These are phyloP conservation scores for Dictyostelium purpureum DNA, from an alignment of 78 protist species.

Conservation along the genomic window DNA sequence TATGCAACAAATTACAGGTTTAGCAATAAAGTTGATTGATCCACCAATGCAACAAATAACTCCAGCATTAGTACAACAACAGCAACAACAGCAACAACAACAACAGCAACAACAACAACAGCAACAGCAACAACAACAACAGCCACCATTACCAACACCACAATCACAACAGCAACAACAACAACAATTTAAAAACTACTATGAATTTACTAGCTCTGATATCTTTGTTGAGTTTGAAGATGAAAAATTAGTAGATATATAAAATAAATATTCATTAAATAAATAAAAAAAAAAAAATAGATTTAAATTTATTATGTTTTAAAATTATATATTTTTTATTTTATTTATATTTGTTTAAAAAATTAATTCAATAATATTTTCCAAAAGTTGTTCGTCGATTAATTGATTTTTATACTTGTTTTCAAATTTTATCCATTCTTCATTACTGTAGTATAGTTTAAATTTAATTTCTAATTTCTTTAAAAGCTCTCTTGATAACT, in stretches of 20 bases:
- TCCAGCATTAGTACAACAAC: not conserved
- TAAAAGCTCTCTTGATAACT: not conserved
- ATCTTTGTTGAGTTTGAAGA: conserved; percentile 33
- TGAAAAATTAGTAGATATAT: not conserved
- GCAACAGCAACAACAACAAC: not conserved
- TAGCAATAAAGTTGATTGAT: conserved; percentile 39
- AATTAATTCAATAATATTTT: not conserved
- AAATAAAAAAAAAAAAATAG: too few relatives aligned
- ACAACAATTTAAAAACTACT: conserved; percentile 19
- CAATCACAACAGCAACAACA: not conserved
- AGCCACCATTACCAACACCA: not conserved
- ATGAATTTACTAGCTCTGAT: conserved; percentile 41
- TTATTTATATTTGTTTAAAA: not conserved
- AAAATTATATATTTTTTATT: not conserved
- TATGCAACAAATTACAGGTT: conserved; percentile 73
- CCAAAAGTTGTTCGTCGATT: not conserved
- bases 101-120: not conserved
- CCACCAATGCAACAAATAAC: not conserved
- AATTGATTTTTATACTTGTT: not conserved
- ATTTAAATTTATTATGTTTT: too few relatives aligned
- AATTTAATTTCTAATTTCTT: not conserved
- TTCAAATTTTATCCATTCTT: not conserved
- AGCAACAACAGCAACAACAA: not conserved
- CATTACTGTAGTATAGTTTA: not conserved
- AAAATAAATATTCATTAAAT: not conserved